Evolutionary conservation across 306 rosid genomes (phyloP).

Genomic region (Canavalia ensiformis): DNA sequence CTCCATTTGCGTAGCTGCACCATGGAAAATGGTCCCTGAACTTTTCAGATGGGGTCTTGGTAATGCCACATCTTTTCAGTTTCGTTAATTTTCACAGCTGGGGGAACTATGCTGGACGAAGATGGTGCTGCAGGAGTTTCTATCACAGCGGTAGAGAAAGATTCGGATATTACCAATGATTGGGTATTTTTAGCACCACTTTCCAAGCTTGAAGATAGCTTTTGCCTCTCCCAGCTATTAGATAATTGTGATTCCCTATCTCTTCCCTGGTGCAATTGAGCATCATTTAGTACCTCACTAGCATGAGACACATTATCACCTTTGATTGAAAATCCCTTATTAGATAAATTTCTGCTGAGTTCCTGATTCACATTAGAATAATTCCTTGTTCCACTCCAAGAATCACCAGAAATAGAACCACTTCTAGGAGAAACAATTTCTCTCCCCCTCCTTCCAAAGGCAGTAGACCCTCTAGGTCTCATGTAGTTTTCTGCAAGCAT

Average conservation of each 20-base stretch:
- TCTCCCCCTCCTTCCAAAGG: conserved; percentile 81
- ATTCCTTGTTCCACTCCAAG: conserved; percentile 82
- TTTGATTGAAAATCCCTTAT: conserved; percentile 74
- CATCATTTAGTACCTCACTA: conserved; percentile 67
- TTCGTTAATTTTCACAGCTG: conserved; percentile 71
- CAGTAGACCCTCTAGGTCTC: conserved; percentile 76
- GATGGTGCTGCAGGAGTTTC: conserved; percentile 62
- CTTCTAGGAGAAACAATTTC: conserved; percentile 84
- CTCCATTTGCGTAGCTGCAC: conserved; percentile 94
- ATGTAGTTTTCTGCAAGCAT: conserved; percentile 70
- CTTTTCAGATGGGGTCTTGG: conserved; percentile 95
- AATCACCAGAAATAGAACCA: conserved; percentile 68
- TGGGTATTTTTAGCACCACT: conserved; percentile 58
- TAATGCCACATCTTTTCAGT: conserved; percentile 90
- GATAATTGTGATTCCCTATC: conserved; percentile 74
- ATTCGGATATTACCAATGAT: conserved; percentile 53
- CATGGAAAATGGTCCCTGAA: conserved; percentile 98
- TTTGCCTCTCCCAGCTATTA: conserved; percentile 77
- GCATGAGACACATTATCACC: conserved; percentile 67
- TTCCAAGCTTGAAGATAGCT: conserved; percentile 63
- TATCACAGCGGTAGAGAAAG: conserved; percentile 49
- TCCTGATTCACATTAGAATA: conserved; percentile 69
- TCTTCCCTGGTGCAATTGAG: conserved; percentile 72
- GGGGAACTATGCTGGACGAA: conserved; percentile 54
- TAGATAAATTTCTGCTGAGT: conserved; percentile 69